Evolutionary conservation across 2,329 filamentous ascomycete genomes (phyloP), one percentile per base, ranked within the genome.

Genomic region (Cucurbitaria berberidis): DNA sequence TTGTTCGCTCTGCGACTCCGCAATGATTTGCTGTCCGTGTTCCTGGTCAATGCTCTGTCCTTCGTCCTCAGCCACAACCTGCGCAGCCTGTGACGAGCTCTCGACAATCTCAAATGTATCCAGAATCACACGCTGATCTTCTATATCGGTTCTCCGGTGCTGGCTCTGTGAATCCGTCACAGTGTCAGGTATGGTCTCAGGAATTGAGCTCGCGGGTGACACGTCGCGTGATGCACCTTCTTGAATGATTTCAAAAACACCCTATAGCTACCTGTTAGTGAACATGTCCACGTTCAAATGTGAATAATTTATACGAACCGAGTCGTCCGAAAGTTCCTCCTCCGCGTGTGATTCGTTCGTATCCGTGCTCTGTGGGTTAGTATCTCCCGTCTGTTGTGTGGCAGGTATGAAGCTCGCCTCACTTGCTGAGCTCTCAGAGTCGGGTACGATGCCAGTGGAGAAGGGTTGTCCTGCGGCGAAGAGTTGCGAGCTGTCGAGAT

Each of bases 171-270:
- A 51, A 7, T 67, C 59, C 26, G 59, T 53, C 8, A 52, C 43
- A 7, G 49, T 57, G 16, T 68, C 65, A n/a, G 60, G 52, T 3
- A 68, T 45, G 2, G 68, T 71, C 42, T 71, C 68, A 4, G 68
- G 61, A 16, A 71, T 67, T 2, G 68, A 71, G 18, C 50, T 43
- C 4, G 63, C 55, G 2, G 62, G 63, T 18, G 68, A 67, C 5
- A 26, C 21, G 3, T 55, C 53, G 41, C 48, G 45, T 42, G 42
- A 47, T 19, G 54, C 36, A 8, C 49, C 59, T 57, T 54, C 50
- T 48, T 59, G 40, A 10, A 53, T 43, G 15, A 57, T 53, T 34
- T 63, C 53, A 30, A 62, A 47, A 2, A 61, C 36, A 22, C 52
- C 57, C 63, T 66, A 32, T 39, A 34, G 21, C 13, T 7, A n/a